Percentiles rank a stretch among this genome's conserved stretches.
phyloP scores from a whole-genome alignment of 2,329 filamentous ascomycete species.

The Colletotrichum sp. region DNA sequence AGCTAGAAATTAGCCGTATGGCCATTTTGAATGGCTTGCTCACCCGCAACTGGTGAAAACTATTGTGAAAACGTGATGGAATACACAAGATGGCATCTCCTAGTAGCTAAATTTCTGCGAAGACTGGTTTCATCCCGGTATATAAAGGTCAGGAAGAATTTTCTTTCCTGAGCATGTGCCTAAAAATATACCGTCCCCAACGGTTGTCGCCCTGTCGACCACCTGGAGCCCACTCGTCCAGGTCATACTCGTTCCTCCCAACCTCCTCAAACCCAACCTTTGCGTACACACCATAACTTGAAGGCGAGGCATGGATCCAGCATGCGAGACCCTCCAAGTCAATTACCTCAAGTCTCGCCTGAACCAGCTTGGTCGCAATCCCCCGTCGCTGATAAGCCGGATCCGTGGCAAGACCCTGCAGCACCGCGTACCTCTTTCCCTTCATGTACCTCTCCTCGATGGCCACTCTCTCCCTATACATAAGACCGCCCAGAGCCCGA shows the following conservation, averaged over 20 bases:
- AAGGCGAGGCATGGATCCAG: conserved; percentile 2
- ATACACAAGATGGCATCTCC: background rate
- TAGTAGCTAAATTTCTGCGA: background rate
- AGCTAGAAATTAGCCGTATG: background rate
- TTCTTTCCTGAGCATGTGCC: background rate
- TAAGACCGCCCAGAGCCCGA: background rate
- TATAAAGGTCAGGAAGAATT: background rate
- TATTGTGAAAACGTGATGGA: background rate
- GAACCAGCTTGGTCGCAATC: background rate
- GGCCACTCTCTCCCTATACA: background rate
- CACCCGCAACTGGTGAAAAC: background rate
- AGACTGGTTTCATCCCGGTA: background rate
- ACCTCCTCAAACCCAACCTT: background rate
- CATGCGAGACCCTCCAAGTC: background rate
- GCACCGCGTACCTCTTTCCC: background rate
- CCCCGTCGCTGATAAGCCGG: background rate
- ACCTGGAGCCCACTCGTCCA: background rate
- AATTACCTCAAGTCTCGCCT: background rate
- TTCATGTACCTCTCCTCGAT: background rate
- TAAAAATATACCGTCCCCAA: background rate
- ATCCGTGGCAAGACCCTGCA: conserved; percentile 1
- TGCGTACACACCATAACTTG: background rate
- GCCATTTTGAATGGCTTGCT: background rate
- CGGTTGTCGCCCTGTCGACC: background rate
- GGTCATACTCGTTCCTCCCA: conserved; percentile 2